Base-by-base conservation (phyloP, 371 early-diverging fungal species). In the Lichtheimia corymbifera region DNA sequence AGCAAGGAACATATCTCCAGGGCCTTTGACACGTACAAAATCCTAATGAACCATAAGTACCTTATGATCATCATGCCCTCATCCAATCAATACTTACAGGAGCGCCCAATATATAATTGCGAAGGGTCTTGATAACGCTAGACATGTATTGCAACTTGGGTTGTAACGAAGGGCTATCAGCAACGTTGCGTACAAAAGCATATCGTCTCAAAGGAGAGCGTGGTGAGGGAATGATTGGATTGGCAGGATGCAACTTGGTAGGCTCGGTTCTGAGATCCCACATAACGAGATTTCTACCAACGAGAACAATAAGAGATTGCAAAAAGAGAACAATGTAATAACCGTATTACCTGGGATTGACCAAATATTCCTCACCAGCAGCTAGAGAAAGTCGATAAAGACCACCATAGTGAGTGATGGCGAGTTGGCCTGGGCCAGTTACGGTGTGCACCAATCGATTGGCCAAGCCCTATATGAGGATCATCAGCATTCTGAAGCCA, bases 391-490 rank as follows among this genome's bases (percentile, higher is more conserved):
- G 75, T 24, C 91, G 79, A 63, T 90, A 89, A 50, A 91, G 62
- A 5, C 91, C 89, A 53, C 91, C 91, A 50, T 87, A 84, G 50
- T 86, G 80, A 6, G 90, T 85, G 40, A 93, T 82, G 7, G 87
- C 91, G 47, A 90, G 60, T 14, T 87, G 80, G 41, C 93, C 93
- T 25, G 84, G 82, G 2, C 92, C 92, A 42, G 73, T 78, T 13
- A 89, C 85, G 7, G 83, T 79, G 63, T 93, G 89, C 35, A 88
- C 75, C 50, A 88, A 68, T 53, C 78, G 73, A 54, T 86, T 84
- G 58, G 77, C 68, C n/a, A 86, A 53, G n/a, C 88, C 88, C 80
- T 87, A 72, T 43, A 75, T 71, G 28, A 75, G 56, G 25, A 68
- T 63, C 17, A 70, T 62, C 65, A 74, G 40, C 49, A 11, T 12